Percentiles rank a stretch among this genome's conserved stretches.
These are phyloP conservation scores for Babjeviella inositovora DNA, from an alignment of 805 yeast species.

Conservation along the genomic window DNA sequence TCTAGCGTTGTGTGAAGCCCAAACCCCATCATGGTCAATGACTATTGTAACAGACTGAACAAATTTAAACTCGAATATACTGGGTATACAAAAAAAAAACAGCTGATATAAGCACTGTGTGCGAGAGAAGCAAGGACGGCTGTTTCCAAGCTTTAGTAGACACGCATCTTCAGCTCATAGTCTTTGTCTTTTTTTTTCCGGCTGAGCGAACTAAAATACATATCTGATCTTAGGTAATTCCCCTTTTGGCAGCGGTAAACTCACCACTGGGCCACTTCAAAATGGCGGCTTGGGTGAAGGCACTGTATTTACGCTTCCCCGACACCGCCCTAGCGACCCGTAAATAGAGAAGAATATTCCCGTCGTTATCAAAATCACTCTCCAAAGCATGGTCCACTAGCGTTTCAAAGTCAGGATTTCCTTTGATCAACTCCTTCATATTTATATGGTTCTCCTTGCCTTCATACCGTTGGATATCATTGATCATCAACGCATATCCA, in stretches of 20 bases:
- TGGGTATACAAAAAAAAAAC: too few species aligned
- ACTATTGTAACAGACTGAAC: too few species aligned
- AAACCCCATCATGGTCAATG: too few species aligned
- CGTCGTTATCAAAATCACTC: slow-evolving; percentile 8
- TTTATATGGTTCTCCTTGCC: slow-evolving; percentile 33
- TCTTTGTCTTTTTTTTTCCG: too few species aligned
- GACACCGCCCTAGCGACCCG: slow-evolving; percentile 37
- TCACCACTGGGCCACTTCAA: slow-evolving; percentile 45
- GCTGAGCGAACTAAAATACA: too few species aligned
- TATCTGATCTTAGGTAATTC: too few species aligned
- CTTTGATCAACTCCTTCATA: slow-evolving; percentile 14
- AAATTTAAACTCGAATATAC: too few species aligned
- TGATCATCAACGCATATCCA: slow-evolving; percentile 51
- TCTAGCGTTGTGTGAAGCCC: too few species aligned
- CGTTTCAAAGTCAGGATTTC: slow-evolving; percentile 10
- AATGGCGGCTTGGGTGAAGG: slow-evolving; percentile 49
- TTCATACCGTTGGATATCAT: slow-evolving; percentile 64
- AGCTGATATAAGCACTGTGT: too few species aligned
- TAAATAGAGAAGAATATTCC: slow-evolving; percentile 25
- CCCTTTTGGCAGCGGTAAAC: slow-evolving; percentile 23
- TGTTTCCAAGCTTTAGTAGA: too few species aligned
- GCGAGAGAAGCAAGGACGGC: too few species aligned
- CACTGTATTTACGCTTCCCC: slow-evolving; percentile 24
- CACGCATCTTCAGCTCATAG: too few species aligned
- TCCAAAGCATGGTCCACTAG: slow-evolving; percentile 14